Evolutionary conservation across 768 basidiomycete species (phyloP).

Genomic region (Macrocybe gigantea): DNA sequence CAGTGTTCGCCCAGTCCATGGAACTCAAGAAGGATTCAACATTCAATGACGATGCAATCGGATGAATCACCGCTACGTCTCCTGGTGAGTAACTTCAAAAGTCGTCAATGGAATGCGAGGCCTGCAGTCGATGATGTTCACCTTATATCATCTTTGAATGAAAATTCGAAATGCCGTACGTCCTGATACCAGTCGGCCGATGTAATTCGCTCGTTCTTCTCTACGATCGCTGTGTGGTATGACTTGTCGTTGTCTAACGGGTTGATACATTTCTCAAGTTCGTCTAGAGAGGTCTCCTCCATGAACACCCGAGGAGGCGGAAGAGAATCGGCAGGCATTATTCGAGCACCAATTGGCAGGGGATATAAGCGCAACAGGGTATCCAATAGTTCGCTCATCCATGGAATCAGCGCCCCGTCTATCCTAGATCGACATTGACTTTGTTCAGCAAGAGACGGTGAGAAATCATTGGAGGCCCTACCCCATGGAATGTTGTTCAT

Average conservation of each 20-base stretch:
- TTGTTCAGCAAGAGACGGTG: neutral
- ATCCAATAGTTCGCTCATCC: conserved; percentile 49
- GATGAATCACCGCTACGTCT: conserved; percentile 79
- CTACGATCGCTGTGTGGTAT: conserved; percentile 50
- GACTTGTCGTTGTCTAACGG: conserved; percentile 24
- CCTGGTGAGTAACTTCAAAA: conserved; percentile 64
- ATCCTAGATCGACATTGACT: conserved; percentile 34
- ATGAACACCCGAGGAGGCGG: conserved; percentile 38
- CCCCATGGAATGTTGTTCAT: conserved; percentile 83
- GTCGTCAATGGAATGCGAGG: neutral
- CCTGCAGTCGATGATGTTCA: conserved; percentile 24
- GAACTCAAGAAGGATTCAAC: conserved; percentile 62
- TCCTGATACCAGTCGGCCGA: conserved; percentile 87
- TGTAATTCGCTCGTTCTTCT: conserved; percentile 68
- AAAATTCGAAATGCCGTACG: conserved; percentile 82
- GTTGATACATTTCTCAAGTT: conserved; percentile 14
- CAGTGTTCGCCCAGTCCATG: conserved; percentile 57
- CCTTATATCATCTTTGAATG: conserved; percentile 58
- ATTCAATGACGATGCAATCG: conserved; percentile 51
- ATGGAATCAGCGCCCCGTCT: conserved; percentile 68
- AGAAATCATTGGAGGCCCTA: conserved; percentile 23
- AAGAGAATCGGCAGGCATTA: conserved; percentile 18
- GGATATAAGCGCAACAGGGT: conserved; percentile 47
- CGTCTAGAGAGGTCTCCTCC: conserved; percentile 11
- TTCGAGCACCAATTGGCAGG: conserved; percentile 31